Evolutionary conservation across 2,329 filamentous ascomycete genomes (phyloP).

Genomic region (Pseudonectria foliicola): DNA sequence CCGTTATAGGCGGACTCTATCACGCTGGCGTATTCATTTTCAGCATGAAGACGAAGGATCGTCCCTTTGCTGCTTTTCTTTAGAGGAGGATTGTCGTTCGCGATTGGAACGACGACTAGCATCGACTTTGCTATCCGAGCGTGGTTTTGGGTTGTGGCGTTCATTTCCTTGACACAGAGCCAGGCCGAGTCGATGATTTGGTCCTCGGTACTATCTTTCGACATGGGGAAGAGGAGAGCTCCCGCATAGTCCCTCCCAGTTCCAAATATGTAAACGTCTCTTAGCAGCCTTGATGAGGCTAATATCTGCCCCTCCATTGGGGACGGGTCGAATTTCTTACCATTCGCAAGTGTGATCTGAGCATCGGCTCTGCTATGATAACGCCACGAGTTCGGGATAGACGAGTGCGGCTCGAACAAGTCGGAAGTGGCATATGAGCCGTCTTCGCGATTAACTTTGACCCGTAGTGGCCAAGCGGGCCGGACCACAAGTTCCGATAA

Average conservation of each 20-base stretch:
- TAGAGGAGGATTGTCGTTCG: conserved; percentile 22
- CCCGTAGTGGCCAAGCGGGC: conserved; percentile 49
- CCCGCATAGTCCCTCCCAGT: conserved; percentile 50
- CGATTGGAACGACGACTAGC: conserved; percentile 37
- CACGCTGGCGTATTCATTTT: conserved; percentile 37
- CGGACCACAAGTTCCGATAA: conserved; percentile 49
- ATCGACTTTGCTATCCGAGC: conserved; percentile 42
- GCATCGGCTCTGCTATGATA: conserved; percentile 57
- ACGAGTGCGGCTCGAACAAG: conserved; percentile 50
- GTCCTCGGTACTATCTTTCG: conserved; percentile 20
- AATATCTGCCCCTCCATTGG: conserved; percentile 50
- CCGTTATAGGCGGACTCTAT: conserved; percentile 41
- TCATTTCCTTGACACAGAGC: conserved; percentile 38
- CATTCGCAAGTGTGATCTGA: conserved; percentile 55
- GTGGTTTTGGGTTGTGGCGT: conserved; percentile 42
- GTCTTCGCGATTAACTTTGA: conserved; percentile 50
- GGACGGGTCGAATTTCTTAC: conserved; percentile 62
- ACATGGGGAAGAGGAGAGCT: conserved; percentile 43
- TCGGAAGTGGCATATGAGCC: conserved; percentile 58
- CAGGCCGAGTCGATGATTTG: conserved; percentile 35
- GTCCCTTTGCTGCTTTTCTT: conserved; percentile 60
- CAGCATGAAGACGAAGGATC: conserved; percentile 43
- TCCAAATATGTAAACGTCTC: conserved; percentile 56
- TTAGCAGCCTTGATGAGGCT: conserved; percentile 34
- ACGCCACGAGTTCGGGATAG: conserved; percentile 48